Percentiles rank a stretch among this genome's conserved stretches.
Evolutionary conservation across 192 early-diverging fungal species (phyloP).

Genomic region (Haplosporangium gracile): DNA sequence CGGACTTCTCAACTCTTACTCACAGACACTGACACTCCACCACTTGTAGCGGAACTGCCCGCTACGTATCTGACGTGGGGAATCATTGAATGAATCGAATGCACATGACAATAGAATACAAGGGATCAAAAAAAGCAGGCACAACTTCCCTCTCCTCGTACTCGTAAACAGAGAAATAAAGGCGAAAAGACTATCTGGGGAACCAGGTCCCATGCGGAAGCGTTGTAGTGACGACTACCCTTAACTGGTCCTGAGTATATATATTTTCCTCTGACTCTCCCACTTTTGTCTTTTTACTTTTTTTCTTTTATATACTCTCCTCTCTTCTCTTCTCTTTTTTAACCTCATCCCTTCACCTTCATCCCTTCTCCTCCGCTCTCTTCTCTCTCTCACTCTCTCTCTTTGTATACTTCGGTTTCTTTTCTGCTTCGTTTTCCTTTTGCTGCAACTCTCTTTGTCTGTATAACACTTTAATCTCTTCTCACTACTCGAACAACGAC

Average conservation of each 20-base stretch:
- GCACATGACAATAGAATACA: not conserved
- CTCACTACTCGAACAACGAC: not conserved
- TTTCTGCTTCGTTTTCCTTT: not conserved
- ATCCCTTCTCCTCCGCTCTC: not conserved
- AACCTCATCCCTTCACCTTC: not conserved
- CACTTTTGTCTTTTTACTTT: not conserved
- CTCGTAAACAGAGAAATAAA: not conserved
- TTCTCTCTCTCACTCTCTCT: not conserved
- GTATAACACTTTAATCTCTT: constrained; percentile 3
- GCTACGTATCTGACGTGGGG: not conserved
- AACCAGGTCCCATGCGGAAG: not conserved
- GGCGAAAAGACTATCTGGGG: not conserved
- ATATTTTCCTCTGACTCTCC: constrained; percentile 15
- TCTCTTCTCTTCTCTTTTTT: not conserved
- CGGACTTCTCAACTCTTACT: not conserved
- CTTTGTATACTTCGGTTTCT: constrained; percentile 9
- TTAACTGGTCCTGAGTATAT: not conserved
- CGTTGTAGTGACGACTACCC: not conserved
- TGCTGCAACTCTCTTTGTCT: not conserved
- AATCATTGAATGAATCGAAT: not conserved
- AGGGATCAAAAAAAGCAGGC: not conserved
- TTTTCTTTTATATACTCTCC: not conserved
- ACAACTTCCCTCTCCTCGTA: not conserved
- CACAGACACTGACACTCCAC: not conserved
- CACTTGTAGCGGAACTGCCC: not conserved